Base-by-base conservation (phyloP, 192 early-diverging fungal species). In the Mortierella alpina region DNA sequence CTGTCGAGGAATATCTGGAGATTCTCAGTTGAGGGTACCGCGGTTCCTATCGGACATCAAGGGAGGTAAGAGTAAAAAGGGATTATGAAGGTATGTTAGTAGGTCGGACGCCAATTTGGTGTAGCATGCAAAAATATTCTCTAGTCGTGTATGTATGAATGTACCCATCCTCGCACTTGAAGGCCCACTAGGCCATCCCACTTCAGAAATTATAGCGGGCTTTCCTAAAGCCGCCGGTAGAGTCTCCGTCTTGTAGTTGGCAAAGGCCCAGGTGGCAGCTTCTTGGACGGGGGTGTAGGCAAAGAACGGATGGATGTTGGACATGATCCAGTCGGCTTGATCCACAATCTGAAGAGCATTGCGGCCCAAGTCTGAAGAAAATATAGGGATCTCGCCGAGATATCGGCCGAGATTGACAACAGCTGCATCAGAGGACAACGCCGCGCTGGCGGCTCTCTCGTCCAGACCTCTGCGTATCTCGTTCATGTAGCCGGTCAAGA, bases 221-320 rank as follows among this genome's bases (percentile, higher is more conserved):
- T 90, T 91, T 18, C 63, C 64, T 3, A 68, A 83, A 4, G 90
- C 89, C 4, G 84, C 61, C 12, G 62, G 66, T 46, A 68, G 40
- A 13, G 87, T 80, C 60, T 88, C 69, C 40, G 84, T 68, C 51
- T 86, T 72, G 49, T 82, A 84, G 69, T 90, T 88, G n/a, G 74
- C 55, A 56, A 90, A 86, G 18, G 88, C 73, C 84, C 87, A 90
- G 71, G 69, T 63, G 49, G 87, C 84, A 9, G 89, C 89, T 4
- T 72, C 50, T 8, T 82, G 55, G 13, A 86, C 85, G 42, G 63
- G 44, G 18, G 77, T 78, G 62, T 88, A 87, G 47, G 87, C 90
- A 88, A 89, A 92, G 87, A 90, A 92, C 13, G 91, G 90, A 80
- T 91, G 90, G 14, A 89, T 88, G 61, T 92, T 90, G 68, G 89